A percentile compares a stretch with the other conserved stretches of the same genome.
phyloP scores from a whole-genome alignment of 257 asterid species.

The Penstemon eatonii region DNA sequence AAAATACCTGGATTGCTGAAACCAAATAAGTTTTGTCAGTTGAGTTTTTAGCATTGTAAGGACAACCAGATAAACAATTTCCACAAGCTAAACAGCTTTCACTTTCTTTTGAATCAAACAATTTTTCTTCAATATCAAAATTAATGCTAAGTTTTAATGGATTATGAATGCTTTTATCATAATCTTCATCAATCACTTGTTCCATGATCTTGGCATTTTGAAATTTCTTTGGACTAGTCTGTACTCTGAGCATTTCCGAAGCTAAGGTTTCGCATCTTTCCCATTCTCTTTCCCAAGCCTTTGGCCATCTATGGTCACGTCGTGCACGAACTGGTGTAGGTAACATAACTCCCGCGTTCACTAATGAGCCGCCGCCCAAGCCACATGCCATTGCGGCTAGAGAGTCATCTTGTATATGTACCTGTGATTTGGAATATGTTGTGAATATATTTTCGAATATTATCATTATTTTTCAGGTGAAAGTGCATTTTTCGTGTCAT shows the following conservation, averaged over 20 bases:
- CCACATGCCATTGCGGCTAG: slow-evolving; percentile 54
- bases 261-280: slow-evolving; percentile 42
- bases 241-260: slow-evolving; percentile 45
- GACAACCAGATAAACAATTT: slow-evolving; percentile 62
- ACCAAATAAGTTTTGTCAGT: slow-evolving; percentile 51
- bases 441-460: too few relatives aligned
- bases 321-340: slow-evolving; percentile 42
- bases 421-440: slow-evolving; percentile 19
- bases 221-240: slow-evolving; percentile 42
- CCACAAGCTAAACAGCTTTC: slow-evolving; percentile 59
- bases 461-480: too few relatives aligned
- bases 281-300: slow-evolving; percentile 60
- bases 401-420: slow-evolving; percentile 44
- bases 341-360: slow-evolving; percentile 56
- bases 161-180: slow-evolving; percentile 11
- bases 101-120: slow-evolving; percentile 19
- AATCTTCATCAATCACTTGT: slow-evolving; percentile 28
- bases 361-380: slow-evolving; percentile 65
- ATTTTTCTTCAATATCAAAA: slow-evolving; percentile 37
- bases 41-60: slow-evolving; percentile 53
- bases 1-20: slow-evolving; percentile 50
- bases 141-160: slow-evolving; percentile 45
- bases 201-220: slow-evolving; percentile 45
- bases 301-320: slow-evolving; percentile 50
- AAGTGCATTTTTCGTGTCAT: too few relatives aligned